phyloP scores from a whole-genome alignment of 2,329 filamentous ascomycete genomes.

The Aureobasidium melanogenum region DNA sequence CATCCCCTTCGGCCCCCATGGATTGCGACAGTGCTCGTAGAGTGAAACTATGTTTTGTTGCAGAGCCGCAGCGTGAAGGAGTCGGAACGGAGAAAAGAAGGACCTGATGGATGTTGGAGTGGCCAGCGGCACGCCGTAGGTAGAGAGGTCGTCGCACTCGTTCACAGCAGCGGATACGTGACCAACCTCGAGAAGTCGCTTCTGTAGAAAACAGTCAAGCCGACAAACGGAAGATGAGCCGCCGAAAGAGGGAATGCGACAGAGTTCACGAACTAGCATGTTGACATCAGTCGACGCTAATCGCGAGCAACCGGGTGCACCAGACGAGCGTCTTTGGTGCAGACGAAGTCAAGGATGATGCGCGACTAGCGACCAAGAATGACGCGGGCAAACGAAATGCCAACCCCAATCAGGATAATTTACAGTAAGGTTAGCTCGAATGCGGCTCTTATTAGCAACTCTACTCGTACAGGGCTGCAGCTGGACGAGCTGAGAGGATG shows the following conservation, averaged over 20 bases:
- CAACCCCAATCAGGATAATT: background rate
- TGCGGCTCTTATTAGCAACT: constrained; percentile 1
- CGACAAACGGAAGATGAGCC: background rate
- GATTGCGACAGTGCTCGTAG: too few species aligned
- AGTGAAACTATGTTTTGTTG: background rate
- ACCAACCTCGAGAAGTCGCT: background rate
- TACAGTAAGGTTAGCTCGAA: background rate
- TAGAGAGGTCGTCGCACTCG: background rate
- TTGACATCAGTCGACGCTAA: background rate
- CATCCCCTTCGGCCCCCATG: background rate
- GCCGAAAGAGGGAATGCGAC: background rate
- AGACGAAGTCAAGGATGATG: background rate
- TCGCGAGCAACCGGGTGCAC: background rate
- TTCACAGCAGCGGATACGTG: background rate
- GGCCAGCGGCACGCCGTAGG: background rate
- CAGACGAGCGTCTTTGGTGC: background rate
- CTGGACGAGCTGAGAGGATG: background rate
- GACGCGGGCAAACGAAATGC: background rate
- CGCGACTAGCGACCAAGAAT: background rate
- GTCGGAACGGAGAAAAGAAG: background rate
- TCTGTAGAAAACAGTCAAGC: background rate
- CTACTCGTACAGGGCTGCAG: background rate
- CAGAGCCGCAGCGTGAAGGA: background rate
- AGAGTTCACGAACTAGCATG: background rate
- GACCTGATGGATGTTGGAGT: background rate